Conservation (phyloP, 768 basidiomycete genomes). For the Hericium coralloides region DNA sequence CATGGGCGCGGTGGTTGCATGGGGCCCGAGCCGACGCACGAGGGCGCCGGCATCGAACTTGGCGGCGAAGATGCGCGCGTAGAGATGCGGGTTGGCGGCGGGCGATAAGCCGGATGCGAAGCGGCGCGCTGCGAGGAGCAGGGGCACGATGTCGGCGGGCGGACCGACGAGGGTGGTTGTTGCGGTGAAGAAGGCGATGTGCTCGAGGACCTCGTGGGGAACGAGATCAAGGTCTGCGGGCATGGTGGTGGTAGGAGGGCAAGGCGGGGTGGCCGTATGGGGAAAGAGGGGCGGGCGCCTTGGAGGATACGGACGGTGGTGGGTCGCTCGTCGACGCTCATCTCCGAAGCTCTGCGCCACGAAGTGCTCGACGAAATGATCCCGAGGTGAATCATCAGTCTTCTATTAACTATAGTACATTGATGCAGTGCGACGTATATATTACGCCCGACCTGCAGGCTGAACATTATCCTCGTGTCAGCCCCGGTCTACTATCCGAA, state of each 20-base stretch:
- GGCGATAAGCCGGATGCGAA: conserved; percentile 43
- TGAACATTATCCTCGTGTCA: too few relatives aligned
- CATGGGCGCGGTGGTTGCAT: conserved; percentile 29
- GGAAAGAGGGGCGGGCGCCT: neutral
- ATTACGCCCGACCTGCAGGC: too few relatives aligned
- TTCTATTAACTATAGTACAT: too few relatives aligned
- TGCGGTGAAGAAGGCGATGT: conserved; percentile 60
- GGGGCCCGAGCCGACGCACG: conserved; percentile 38
- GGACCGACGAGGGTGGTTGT: conserved; percentile 43
- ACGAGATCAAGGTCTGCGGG: conserved; percentile 35
- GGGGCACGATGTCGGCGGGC: conserved; percentile 45
- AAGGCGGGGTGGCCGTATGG: neutral
- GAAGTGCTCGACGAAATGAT: too few relatives aligned
- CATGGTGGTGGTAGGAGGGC: conserved; percentile 6
- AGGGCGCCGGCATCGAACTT: conserved; percentile 59
- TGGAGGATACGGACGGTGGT: neutral
- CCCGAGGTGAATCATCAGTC: too few relatives aligned
- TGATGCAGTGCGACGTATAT: too few relatives aligned
- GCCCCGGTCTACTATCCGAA: too few relatives aligned
- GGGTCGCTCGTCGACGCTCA: neutral
- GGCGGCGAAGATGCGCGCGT: conserved; percentile 55
- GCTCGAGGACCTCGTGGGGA: conserved; percentile 73
- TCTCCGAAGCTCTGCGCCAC: too few relatives aligned
- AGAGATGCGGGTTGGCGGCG: conserved; percentile 53
- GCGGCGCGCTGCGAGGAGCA: conserved; percentile 42